Percentiles rank a stretch among this genome's conserved stretches.
phyloP scores from a whole-genome alignment of 2,329 filamentous ascomycete species.

The Colletotrichum echinochloae region DNA sequence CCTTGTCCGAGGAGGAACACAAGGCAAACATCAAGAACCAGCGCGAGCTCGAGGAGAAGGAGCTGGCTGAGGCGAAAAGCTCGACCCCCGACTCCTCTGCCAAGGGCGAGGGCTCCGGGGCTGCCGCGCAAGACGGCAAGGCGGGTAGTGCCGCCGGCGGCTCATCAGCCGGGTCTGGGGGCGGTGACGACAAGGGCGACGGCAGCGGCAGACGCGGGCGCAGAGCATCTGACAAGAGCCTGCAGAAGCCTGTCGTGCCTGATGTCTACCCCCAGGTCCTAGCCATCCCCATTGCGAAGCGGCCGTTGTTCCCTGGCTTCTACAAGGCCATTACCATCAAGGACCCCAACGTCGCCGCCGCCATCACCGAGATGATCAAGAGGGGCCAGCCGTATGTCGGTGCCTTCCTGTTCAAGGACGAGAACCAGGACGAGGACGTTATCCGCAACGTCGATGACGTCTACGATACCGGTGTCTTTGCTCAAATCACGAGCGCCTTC shows the following conservation, averaged over 20 bases:
- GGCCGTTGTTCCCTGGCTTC: conserved; percentile 95
- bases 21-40: conserved; percentile 64
- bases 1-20: conserved; percentile 65
- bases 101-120: conserved; percentile 55
- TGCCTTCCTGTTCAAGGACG: conserved; percentile 96
- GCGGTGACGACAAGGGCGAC: conserved; percentile 58
- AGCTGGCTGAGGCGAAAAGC: conserved; percentile 58
- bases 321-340: conserved; percentile 99
- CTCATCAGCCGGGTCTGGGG: conserved; percentile 60
- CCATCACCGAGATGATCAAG: conserved; percentile 97
- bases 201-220: conserved; percentile 76
- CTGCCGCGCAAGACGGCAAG: conserved; percentile 63
- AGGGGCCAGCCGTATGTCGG: conserved; percentile 97
- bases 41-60: conserved; percentile 58
- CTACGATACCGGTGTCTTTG: conserved; percentile 96
- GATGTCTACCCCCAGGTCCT: conserved; percentile 98
- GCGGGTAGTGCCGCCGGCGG: conserved; percentile 68
- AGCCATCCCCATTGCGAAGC: conserved; percentile 93
- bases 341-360: conserved; percentile 89
- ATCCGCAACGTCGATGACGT: conserved; percentile 93
- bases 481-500: conserved; percentile 96
- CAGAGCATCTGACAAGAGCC: conserved; percentile 76
- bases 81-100: conserved; percentile 59
- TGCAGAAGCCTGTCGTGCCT: conserved; percentile 90
- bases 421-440: conserved; percentile 91